These are phyloP conservation scores for Starmerella vaccinii DNA, from an alignment of 805 yeast species.

Conservation along the genomic window DNA sequence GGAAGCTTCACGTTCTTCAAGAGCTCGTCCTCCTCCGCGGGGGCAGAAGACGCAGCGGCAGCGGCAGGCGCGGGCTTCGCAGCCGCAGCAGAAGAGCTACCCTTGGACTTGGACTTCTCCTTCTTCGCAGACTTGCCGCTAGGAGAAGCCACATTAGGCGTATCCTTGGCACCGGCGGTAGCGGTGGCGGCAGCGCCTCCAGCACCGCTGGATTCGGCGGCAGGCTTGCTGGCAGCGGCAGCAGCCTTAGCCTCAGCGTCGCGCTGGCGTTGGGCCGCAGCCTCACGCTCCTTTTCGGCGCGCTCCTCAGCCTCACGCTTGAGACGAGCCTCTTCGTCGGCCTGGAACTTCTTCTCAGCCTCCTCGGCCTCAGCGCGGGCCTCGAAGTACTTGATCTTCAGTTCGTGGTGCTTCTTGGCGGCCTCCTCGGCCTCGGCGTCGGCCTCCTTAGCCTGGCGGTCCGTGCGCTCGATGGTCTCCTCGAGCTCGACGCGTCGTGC, in stretches of 20 bases:
- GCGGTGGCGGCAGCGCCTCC: conserved; percentile 13
- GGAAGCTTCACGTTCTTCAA: conserved; percentile 38
- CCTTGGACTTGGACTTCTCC: not conserved
- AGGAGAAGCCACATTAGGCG: not conserved
- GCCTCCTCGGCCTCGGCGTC: conserved; percentile 25
- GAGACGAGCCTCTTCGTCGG: conserved; percentile 21
- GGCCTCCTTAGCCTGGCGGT: conserved; percentile 18
- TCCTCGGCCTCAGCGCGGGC: conserved; percentile 23
- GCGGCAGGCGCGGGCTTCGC: conserved; percentile 2
- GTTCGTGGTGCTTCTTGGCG: conserved; percentile 29
- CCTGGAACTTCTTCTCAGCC: conserved; percentile 21
- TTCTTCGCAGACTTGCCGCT: not conserved
- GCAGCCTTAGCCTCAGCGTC: conserved; percentile 18
- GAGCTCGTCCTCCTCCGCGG: conserved; percentile 33
- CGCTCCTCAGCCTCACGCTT: conserved; percentile 24
- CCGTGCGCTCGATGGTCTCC: conserved; percentile 12
- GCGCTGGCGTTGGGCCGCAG: conserved; percentile 12
- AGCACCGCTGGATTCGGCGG: conserved; percentile 6
- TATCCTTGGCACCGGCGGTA: conserved; percentile 6
- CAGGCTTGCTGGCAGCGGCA: conserved; percentile 13
- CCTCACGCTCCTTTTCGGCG: conserved; percentile 16
- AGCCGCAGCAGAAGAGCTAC: not conserved
- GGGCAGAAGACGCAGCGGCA: not conserved
- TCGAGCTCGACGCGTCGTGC: conserved; percentile 18
- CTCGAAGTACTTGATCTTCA: conserved; percentile 28